These are phyloP conservation scores for Pharus latifolius DNA, from an alignment of 176 grass and related monocot species.

Conservation along the genomic window DNA sequence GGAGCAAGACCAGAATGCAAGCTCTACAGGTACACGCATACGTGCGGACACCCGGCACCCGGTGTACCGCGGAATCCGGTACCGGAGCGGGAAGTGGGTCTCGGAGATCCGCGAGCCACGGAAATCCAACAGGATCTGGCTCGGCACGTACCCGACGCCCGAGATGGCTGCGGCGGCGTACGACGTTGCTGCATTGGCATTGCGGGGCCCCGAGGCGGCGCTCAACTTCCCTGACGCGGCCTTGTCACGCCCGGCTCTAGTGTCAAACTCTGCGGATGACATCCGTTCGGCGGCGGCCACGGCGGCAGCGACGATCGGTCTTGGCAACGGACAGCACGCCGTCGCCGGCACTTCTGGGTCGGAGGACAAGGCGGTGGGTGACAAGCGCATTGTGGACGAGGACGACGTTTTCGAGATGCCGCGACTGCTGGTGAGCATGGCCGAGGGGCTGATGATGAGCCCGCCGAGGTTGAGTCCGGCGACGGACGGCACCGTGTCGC, in stretches of 20 bases:
- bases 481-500: background rate
- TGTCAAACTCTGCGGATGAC: constrained; percentile 32
- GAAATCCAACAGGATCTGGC: constrained; percentile 70
- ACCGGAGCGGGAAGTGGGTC: constrained; percentile 69
- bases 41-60: constrained; percentile 40
- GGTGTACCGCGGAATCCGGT: constrained; percentile 54
- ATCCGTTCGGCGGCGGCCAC: constrained; percentile 28
- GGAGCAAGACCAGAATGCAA: background rate
- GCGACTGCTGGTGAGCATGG: constrained; percentile 53
- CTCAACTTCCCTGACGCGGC: constrained; percentile 51
- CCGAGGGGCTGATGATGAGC: constrained; percentile 90
- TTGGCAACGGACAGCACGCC: background rate
- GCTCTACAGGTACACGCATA: background rate
- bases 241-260: constrained; percentile 12
- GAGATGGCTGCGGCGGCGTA: constrained; percentile 85
- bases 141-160: constrained; percentile 55
- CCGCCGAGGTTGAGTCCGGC: constrained; percentile 39
- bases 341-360: background rate
- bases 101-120: constrained; percentile 76
- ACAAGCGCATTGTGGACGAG: constrained; percentile 32
- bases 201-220: constrained; percentile 46
- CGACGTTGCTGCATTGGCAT: constrained; percentile 62
- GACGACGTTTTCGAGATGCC: constrained; percentile 78
- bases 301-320: background rate
- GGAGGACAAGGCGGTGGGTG: background rate